Evolutionary conservation across 108 stramenopile species (phyloP).

Genomic region (Cyclostephanos invisitatus): DNA sequence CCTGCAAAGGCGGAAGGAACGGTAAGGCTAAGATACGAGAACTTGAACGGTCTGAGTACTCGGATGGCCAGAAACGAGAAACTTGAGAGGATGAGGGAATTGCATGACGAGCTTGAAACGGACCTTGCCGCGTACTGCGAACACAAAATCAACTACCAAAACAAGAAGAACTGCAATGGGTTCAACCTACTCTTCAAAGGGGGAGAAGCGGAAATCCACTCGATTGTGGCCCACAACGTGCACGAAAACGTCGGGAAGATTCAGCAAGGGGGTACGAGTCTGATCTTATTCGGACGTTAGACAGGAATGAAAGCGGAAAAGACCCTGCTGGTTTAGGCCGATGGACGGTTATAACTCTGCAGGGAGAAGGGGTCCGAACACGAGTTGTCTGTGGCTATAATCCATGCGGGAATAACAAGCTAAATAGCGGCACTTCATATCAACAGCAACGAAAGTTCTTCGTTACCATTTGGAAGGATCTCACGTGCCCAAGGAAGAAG

Average conservation of each 20-base stretch:
- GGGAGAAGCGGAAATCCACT: too few species aligned
- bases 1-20: neutral
- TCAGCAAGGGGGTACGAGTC: too few species aligned
- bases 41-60: neutral
- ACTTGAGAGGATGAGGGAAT: too few species aligned
- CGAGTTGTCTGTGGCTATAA: neutral
- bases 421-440: neutral
- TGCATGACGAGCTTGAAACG: neutral
- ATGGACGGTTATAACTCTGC: constrained; percentile 5
- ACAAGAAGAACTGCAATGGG: too few species aligned
- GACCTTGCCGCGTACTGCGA: neutral
- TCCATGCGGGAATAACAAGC: neutral
- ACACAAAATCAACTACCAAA: too few species aligned
- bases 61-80: neutral
- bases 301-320: too few species aligned
- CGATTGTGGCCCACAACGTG: too few species aligned
- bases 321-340: too few species aligned
- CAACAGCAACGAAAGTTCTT: neutral
- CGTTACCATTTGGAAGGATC: neutral
- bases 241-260: too few species aligned
- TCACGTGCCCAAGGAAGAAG: constrained; percentile 6
- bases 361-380: neutral
- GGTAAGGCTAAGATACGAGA: neutral
- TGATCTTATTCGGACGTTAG: too few species aligned
- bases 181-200: too few species aligned